Evolutionary conservation across 108 stramenopile genomes (phyloP), one percentile per base, ranked within the genome.

Genomic region (Epipyxis sp.): DNA sequence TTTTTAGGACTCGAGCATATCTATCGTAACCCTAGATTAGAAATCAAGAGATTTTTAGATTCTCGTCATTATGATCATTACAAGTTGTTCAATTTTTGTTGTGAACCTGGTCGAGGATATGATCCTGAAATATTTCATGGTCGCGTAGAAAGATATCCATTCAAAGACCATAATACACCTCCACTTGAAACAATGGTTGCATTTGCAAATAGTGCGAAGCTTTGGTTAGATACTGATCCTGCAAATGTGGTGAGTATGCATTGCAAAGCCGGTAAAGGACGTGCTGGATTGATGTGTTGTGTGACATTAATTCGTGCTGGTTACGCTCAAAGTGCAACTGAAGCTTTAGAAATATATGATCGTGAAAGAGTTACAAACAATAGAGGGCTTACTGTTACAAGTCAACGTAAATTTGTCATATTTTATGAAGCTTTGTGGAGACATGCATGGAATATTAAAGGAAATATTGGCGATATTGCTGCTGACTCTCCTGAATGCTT

Each of bases 201-300:
- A n/a, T 89, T 89, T 42, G 88, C 86, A 50, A 80, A 87, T 40
- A 43, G 35, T 59, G 83, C 81, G 0, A 81, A 87, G 59, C 72
- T 58, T 25, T 89, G 78, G 78, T 83, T 89, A 32, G 81, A 81
- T 39, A 69, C 42, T 13, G 59, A 87, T 45, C 50, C 78, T 59
- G 42, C 78, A 37, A 82, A 88, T 61, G 86, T 89, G 0, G 88
- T 86, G 0, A 79, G 81, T 2, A 69, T 89, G 42, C 89, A 89
- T 71, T 89, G 89, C 86, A 89, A 89, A 84, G 89, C 89, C 27
- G 89, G 89, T 44, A 89, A 89, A 79, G 89, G 89, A 1, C 79
- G 89, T 61, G 85, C 89, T 32, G 89, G 89, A 10, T 42, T 84
- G 50, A 83, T 89, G 83, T 74, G 71, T 42, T 74, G 71, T 25